A percentile compares a stretch with the other conserved stretches of the same genome.
Evolutionary conservation across 176 grass and related monocot species (phyloP).

Genomic region (Juncus inflexus): DNA sequence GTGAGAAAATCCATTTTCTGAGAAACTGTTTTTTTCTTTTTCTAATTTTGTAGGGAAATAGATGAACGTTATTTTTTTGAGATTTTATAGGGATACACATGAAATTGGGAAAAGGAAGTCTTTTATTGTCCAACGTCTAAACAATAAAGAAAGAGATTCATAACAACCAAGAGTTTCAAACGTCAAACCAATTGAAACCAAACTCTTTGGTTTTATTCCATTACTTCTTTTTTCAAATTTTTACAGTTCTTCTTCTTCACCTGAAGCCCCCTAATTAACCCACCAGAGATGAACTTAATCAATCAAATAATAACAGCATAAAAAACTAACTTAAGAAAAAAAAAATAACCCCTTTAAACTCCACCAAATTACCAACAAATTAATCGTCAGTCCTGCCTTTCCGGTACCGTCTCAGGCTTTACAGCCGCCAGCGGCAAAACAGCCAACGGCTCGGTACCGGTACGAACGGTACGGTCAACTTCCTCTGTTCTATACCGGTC

Average conservation of each 20-base stretch:
- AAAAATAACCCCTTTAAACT: constrained; percentile 4
- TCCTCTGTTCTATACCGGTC: constrained; percentile 10
- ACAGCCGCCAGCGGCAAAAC: constrained; percentile 11
- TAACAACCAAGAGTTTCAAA: too few species aligned
- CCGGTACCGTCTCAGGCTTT: constrained; percentile 16
- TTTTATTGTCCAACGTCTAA: too few species aligned
- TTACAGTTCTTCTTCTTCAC: neutral
- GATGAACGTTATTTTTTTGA: too few species aligned
- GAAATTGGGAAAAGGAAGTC: too few species aligned
- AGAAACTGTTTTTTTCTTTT: too few species aligned
- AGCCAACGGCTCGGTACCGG: constrained; percentile 4
- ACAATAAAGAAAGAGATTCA: too few species aligned
- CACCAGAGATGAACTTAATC: constrained; percentile 17
- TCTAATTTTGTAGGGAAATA: too few species aligned
- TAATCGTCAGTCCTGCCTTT: constrained; percentile 12
- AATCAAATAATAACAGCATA: constrained; percentile 5
- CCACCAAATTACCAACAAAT: constrained; percentile 14
- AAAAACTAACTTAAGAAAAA: constrained; percentile 4
- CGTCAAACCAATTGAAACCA: too few species aligned
- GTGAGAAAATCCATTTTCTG: too few species aligned
- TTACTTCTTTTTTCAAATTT: too few species aligned
- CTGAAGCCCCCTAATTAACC: constrained; percentile 17
- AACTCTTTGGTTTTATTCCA: too few species aligned
- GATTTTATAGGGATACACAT: too few species aligned
- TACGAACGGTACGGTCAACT: neutral